Conservation (phyloP, 257 asterid genomes). For the Haberlea rhodopensis region DNA sequence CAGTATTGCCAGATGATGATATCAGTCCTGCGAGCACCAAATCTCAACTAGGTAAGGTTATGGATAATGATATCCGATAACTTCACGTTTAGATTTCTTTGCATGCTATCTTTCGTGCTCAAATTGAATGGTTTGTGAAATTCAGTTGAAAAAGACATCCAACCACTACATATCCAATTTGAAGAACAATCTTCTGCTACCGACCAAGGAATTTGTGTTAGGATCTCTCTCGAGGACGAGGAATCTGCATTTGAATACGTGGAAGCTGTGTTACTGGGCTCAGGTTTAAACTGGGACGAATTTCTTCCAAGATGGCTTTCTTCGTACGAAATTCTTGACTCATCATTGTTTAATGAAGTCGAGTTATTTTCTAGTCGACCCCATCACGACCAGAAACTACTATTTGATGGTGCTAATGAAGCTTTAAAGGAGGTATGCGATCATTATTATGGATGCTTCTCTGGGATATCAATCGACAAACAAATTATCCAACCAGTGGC, state of each 20-base stretch:
- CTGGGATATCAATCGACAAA: conserved; percentile 35
- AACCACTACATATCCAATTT: conserved; percentile 68
- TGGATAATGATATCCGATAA: conserved; percentile 1
- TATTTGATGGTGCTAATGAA: conserved; percentile 77
- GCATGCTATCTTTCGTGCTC: conserved; percentile 22
- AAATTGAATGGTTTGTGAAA: conserved; percentile 20
- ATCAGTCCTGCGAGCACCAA: conserved; percentile 69
- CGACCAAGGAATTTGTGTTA: conserved; percentile 52
- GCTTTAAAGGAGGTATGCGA: conserved; percentile 66
- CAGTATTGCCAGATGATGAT: conserved; percentile 67
- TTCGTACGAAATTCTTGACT: conserved; percentile 61
- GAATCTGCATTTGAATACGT: conserved; percentile 96
- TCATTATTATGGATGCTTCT: conserved; percentile 51
- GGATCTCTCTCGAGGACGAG: conserved; percentile 68
- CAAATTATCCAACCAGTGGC: conserved; percentile 47
- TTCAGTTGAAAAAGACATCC: conserved; percentile 63
- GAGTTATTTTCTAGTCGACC: conserved; percentile 79
- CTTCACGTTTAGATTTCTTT: conserved; percentile 5
- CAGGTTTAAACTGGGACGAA: conserved; percentile 93
- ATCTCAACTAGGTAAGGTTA: conserved; percentile 55
- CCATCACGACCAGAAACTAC: conserved; percentile 70
- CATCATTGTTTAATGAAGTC: conserved; percentile 76
- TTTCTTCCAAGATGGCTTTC: conserved; percentile 76
- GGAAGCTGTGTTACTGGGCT: conserved; percentile 92
- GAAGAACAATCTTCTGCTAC: conserved; percentile 49